Evolutionary conservation across 306 rosid species (phyloP).

Genomic region (Leucaena leucocephala): DNA sequence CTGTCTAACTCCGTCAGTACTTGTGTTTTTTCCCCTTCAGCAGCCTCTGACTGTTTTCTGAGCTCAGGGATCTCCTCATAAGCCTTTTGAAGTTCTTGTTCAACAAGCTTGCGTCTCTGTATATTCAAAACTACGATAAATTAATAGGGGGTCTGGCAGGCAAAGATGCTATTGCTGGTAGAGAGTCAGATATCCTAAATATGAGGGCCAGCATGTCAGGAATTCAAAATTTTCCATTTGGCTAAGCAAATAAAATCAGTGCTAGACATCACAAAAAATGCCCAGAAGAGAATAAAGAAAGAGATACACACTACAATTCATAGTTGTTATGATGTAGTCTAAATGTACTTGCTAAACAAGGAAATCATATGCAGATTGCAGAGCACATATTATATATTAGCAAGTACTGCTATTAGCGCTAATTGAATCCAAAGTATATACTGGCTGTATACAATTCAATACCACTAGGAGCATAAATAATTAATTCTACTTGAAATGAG

Average conservation of each 20-base stretch:
- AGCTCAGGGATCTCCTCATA: conserved; percentile 77
- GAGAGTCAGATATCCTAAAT: conserved; percentile 8
- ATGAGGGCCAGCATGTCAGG: conserved; percentile 13
- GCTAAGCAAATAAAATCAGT: background rate
- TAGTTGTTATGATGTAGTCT: background rate
- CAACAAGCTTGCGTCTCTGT: conserved; percentile 84
- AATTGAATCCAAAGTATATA: background rate
- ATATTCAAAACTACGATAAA: conserved; percentile 29
- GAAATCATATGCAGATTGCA: conserved; percentile 7
- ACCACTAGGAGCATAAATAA: background rate
- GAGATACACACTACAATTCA: conserved; percentile 3
- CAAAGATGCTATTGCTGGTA: conserved; percentile 17
- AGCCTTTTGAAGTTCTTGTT: conserved; percentile 83
- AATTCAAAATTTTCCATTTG: background rate
- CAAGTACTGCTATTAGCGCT: background rate
- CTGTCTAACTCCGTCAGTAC: conserved; percentile 80
- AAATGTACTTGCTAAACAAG: conserved; percentile 34
- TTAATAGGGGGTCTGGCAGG: conserved; percentile 33
- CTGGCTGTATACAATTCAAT: background rate
- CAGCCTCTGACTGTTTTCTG: conserved; percentile 63
- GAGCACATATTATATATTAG: background rate
- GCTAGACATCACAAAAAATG: conserved; percentile 18
- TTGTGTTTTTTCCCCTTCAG: conserved; percentile 63
- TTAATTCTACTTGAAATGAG: background rate
- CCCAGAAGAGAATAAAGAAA: background rate